phyloP scores from a whole-genome alignment of 805 yeast genomes.

The Pichia exigua region DNA sequence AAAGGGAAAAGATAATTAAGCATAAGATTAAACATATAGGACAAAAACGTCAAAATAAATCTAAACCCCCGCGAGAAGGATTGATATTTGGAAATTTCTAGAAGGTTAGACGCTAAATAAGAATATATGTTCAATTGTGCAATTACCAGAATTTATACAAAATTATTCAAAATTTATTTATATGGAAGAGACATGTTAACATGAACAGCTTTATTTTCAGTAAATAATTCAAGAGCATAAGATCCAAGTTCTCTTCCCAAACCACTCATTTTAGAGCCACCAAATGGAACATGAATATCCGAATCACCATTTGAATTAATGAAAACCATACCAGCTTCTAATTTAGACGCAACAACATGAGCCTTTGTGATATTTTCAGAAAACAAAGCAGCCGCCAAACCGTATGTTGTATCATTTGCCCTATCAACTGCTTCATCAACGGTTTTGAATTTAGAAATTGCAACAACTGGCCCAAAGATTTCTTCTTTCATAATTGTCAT shows the following conservation, averaged over 20 bases:
- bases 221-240: slow-evolving; percentile 54
- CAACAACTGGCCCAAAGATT: slow-evolving; percentile 76
- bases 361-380: slow-evolving; percentile 56
- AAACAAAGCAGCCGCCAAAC: slow-evolving; percentile 75
- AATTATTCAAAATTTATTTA: neutral
- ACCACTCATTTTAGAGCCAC: slow-evolving; percentile 63
- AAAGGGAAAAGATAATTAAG: neutral
- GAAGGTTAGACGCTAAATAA: neutral
- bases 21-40: neutral
- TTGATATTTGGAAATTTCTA: neutral
- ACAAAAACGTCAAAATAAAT: neutral
- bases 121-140: neutral
- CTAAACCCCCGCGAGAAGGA: neutral
- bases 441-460: slow-evolving; percentile 57
- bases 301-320: slow-evolving; percentile 52
- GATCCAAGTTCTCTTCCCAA: slow-evolving; percentile 63
- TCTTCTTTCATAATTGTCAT: slow-evolving; percentile 64
- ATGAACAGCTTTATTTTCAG: slow-evolving; percentile 61
- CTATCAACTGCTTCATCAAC: slow-evolving; percentile 55
- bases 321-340: slow-evolving; percentile 64
- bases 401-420: slow-evolving; percentile 65
- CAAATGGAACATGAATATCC: slow-evolving; percentile 54
- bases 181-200: slow-evolving; percentile 42
- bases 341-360: slow-evolving; percentile 49
- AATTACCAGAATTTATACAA: neutral